phyloP scores from a whole-genome alignment of 768 basidiomycete genomes.

The Termitomyces sp. region DNA sequence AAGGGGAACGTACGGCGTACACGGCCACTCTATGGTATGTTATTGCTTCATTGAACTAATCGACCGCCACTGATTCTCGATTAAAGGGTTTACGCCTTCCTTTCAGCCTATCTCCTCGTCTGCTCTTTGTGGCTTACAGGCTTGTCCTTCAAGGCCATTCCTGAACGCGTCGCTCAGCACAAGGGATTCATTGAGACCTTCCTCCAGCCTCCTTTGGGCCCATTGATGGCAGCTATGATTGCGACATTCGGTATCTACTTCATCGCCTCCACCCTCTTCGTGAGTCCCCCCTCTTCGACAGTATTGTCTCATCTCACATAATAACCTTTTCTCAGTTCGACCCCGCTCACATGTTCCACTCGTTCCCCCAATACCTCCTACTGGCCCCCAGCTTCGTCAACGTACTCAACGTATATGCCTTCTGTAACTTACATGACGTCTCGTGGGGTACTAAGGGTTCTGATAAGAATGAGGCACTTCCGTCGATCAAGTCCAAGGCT shows the following conservation, averaged over 20 bases:
- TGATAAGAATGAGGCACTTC: slow-evolving; percentile 78
- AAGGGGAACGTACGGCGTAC: slow-evolving; percentile 78
- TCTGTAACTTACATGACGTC: slow-evolving; percentile 94
- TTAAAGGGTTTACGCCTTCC: slow-evolving; percentile 75
- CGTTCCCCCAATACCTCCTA: slow-evolving; percentile 85
- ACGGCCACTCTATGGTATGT: slow-evolving; percentile 70
- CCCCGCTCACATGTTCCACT: slow-evolving; percentile 96
- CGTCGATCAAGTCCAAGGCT: slow-evolving; percentile 53
- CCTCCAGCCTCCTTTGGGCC: slow-evolving; percentile 74
- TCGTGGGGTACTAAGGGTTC: slow-evolving; percentile 95
- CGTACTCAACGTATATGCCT: slow-evolving; percentile 93
- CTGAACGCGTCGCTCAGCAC: slow-evolving; percentile 36
- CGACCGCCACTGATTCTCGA: background rate
- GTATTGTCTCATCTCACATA: background rate
- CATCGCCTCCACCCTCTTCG: slow-evolving; percentile 77
- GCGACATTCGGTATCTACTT: slow-evolving; percentile 90
- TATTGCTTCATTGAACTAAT: background rate
- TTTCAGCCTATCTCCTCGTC: slow-evolving; percentile 78
- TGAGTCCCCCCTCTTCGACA: slow-evolving; percentile 36
- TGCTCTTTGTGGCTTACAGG: slow-evolving; percentile 85
- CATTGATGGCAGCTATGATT: slow-evolving; percentile 80
- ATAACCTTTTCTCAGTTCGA: slow-evolving; percentile 56
- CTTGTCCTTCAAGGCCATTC: slow-evolving; percentile 66
- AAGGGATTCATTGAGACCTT: slow-evolving; percentile 56
- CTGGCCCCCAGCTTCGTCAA: slow-evolving; percentile 92